phyloP scores from a whole-genome alignment of 306 rosid species.

The Dalbergia oliveri region DNA sequence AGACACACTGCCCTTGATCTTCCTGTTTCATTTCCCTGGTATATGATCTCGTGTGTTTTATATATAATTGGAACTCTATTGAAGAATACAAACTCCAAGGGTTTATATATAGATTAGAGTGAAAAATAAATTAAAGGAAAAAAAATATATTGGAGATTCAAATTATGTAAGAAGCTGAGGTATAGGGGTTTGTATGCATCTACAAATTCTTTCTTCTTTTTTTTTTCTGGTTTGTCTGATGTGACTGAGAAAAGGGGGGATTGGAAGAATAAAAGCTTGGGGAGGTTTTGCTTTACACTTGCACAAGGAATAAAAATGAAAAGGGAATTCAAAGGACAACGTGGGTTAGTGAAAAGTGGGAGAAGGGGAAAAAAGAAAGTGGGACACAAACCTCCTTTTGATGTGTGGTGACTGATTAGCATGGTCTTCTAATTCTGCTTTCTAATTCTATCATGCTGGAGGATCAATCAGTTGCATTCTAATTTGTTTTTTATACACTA shows the following conservation, averaged over 20 bases:
- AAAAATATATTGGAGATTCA: constrained; percentile 26
- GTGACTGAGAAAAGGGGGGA: constrained; percentile 35
- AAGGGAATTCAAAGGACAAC: constrained; percentile 38
- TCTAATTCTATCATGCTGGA: constrained; percentile 19
- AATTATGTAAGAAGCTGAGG: constrained; percentile 48
- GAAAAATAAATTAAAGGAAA: neutral
- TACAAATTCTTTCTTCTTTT: neutral
- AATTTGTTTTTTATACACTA: no score
- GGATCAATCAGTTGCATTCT: neutral
- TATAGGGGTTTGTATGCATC: constrained; percentile 25
- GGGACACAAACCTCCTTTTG: constrained; percentile 38
- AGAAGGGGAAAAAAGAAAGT: neutral
- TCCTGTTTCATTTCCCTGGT: constrained; percentile 63
- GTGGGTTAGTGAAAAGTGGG: constrained; percentile 44
- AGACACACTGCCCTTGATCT: constrained; percentile 82
- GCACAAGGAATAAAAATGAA: constrained; percentile 48
- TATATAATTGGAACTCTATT: constrained; percentile 4
- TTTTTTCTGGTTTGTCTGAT: constrained; percentile 35
- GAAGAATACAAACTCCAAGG: constrained; percentile 47
- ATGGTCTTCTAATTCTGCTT: constrained; percentile 17
- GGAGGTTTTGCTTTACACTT: constrained; percentile 41
- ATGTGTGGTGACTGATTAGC: constrained; percentile 13
- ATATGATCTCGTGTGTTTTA: neutral
- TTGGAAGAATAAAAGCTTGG: constrained; percentile 39
- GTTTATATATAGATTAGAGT: constrained; percentile 36